Evolutionary conservation across 2,329 filamentous ascomycete genomes (phyloP).

Genomic region (Herpotrichia juniperi): DNA sequence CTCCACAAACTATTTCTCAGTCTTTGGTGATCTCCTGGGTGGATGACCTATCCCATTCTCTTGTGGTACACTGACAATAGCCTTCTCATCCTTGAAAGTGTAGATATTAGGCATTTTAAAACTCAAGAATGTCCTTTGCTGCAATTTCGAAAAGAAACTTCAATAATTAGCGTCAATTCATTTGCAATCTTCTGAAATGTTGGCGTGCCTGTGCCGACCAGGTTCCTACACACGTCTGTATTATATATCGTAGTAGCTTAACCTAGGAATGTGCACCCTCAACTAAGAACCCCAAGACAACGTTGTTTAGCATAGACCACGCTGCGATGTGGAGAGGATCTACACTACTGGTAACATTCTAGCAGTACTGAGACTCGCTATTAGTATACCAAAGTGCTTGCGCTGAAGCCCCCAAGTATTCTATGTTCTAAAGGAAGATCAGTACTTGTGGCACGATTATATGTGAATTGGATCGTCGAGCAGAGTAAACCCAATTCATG

Average conservation of each 20-base stretch:
- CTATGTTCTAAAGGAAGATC: constrained; percentile 4
- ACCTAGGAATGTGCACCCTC: constrained; percentile 3
- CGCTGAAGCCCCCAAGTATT: constrained; percentile 2
- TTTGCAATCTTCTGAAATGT: constrained; percentile 5
- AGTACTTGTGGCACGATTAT: constrained; percentile 6
- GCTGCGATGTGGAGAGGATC: constrained; percentile 10
- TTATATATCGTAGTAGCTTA: constrained; percentile 6
- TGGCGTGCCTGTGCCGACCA: constrained; percentile 6
- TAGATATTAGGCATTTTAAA: not conserved
- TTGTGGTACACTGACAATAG: not conserved
- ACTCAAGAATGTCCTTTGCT: not conserved
- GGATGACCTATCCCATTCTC: constrained; percentile 1
- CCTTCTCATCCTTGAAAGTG: not conserved
- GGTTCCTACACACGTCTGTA: constrained; percentile 2
- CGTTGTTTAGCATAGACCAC: constrained; percentile 6
- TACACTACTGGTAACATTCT: constrained; percentile 7
- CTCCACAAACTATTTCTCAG: constrained; percentile 3
- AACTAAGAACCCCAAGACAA: constrained; percentile 2
- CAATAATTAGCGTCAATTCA: constrained; percentile 4
- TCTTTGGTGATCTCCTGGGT: not conserved
- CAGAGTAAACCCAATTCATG: constrained; percentile 9
- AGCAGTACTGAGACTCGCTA: constrained; percentile 5
- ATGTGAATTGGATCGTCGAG: not conserved
- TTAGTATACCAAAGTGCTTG: constrained; percentile 7
- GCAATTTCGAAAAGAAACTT: constrained; percentile 8